Conservation (phyloP, 2,329 filamentous ascomycete species). For the Colletotrichum lentis region DNA sequence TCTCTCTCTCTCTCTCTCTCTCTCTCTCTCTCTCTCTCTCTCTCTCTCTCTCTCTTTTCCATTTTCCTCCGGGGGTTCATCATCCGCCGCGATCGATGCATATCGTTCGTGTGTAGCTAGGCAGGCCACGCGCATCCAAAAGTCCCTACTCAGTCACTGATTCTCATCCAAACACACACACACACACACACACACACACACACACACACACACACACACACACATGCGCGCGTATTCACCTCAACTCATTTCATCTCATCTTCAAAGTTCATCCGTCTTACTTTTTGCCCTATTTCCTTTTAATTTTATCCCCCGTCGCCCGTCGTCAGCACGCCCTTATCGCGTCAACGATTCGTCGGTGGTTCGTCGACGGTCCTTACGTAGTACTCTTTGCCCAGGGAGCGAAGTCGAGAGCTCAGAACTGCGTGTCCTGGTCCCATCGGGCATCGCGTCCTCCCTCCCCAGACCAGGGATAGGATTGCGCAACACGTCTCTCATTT, state of each 20-base stretch:
- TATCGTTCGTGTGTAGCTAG: too few relatives aligned
- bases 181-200: too few relatives aligned
- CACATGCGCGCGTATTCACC: too few relatives aligned
- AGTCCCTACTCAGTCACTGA: neutral
- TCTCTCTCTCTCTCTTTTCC: neutral
- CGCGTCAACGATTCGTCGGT: neutral
- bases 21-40: too few relatives aligned
- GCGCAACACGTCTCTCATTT: neutral
- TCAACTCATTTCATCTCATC: too few relatives aligned
- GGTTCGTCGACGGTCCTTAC: too few relatives aligned
- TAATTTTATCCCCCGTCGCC: too few relatives aligned
- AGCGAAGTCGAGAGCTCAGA: neutral
- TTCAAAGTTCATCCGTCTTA: conserved; percentile 4
- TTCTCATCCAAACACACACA: neutral
- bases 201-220: too few relatives aligned
- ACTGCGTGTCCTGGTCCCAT: conserved; percentile 16
- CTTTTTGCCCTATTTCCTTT: neutral
- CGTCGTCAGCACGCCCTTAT: neutral
- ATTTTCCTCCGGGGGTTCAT: neutral
- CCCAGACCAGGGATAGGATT: conserved; percentile 24
- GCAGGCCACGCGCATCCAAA: neutral
- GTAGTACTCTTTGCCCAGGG: conserved; percentile 3
- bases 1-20: too few relatives aligned
- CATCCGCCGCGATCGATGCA: neutral
- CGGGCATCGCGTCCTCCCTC: conserved; percentile 13